A percentile compares a stretch with the other conserved stretches of the same genome.
Evolutionary conservation across 192 early-diverging fungal species (phyloP).

Genomic region (Umbelopsis isabellina): DNA sequence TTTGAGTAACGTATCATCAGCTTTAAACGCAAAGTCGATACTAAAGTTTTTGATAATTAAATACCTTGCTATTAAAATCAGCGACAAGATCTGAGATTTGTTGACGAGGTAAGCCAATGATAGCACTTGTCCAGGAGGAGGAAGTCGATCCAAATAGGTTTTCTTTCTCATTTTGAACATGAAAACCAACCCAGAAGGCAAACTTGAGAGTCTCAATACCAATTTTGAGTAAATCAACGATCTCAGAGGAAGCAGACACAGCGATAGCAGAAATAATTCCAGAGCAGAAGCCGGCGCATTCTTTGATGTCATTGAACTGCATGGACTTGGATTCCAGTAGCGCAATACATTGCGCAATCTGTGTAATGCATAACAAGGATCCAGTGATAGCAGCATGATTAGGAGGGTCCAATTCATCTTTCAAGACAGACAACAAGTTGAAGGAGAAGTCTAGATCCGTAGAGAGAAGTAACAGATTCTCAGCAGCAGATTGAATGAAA

Average conservation of each 20-base stretch:
- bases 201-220: conserved; percentile 1
- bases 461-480: not conserved
- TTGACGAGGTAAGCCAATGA: not conserved
- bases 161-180: not conserved
- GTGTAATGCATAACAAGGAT: not conserved
- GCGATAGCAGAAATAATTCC: not conserved
- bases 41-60: not conserved
- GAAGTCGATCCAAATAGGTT: not conserved
- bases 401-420: not conserved
- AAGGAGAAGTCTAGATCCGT: not conserved
- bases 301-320: not conserved
- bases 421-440: not conserved
- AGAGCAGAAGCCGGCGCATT: not conserved
- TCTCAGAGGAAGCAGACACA: not conserved
- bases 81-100: not conserved
- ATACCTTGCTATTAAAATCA: not conserved
- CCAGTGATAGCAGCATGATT: conserved; percentile 1
- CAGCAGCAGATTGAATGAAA: conserved; percentile 2
- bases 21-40: not conserved
- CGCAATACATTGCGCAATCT: not conserved
- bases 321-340: not conserved
- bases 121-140: not conserved
- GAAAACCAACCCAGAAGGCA: conserved; percentile 1
- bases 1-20: not conserved
- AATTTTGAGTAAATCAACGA: conserved; percentile 2